Evolutionary conservation across 2,329 filamentous ascomycete species (phyloP), one percentile per base, ranked within the genome.

Genomic region (Cladosporium phlei): DNA sequence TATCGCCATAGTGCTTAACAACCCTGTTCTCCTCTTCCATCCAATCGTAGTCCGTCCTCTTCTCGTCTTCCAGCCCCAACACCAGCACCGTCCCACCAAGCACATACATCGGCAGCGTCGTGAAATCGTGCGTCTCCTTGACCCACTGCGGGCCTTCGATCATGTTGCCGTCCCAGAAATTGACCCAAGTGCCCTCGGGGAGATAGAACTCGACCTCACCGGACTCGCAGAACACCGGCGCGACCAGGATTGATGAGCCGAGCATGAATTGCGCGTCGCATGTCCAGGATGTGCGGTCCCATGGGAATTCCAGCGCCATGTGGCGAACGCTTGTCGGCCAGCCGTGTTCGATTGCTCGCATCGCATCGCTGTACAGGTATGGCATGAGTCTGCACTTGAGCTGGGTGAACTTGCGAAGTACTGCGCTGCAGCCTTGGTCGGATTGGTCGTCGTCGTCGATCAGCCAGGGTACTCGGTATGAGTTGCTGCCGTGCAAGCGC

Each of bases 201-300:
- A 84, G 68, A 61, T 88, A 88, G 61, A 85, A 84, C 47, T 83
- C 77, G 0, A 82, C 82, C 27, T 75, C 74, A 0, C 80, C 81
- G 1, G 73, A 71, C 59, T 85, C 78, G 9, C 76, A 73, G 51
- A 83, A 85, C 2, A 85, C 69, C 1, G 82, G 82, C 2, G 80
- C 80, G 4, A 80, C 79, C 6, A 88, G 66, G 25, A 88, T 63
- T 40, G 73, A 74, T 12, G 74, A 73, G 2, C 85, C 85, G n/a
- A 88, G 69, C 78, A 88, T 84, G 65, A 86, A 88, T 61, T 87
- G 80, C 24, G 80, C 76, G 62, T 88, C 84, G 35, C 85, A 71
- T 42, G 71, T 74, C 77, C 83, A 87, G 0, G 77, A 70, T 4
- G 79, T 85, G n/a, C 76, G 75, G 56, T 88, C 85, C 2, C 80